Evolutionary conservation across 208 protist genomes (phyloP).

Genomic region (Leishmania gerbilli): DNA sequence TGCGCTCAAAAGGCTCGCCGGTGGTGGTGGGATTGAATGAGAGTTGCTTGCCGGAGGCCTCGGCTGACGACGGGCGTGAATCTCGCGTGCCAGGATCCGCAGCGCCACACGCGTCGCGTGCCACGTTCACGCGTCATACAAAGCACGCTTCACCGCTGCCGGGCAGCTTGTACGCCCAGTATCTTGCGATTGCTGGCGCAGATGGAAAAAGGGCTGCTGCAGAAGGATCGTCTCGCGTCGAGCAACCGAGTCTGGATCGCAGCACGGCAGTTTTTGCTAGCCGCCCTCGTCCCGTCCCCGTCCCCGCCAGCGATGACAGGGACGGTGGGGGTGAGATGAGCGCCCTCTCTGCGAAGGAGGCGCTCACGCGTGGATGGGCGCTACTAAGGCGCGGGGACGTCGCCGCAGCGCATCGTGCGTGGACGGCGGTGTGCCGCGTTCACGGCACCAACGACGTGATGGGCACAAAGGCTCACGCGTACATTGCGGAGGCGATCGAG

Average conservation of each 20-base stretch:
- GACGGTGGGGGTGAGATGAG: slow-evolving; percentile 10
- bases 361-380: slow-evolving; percentile 61
- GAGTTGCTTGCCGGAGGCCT: slow-evolving; percentile 16
- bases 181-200: slow-evolving; percentile 28
- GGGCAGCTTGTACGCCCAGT: slow-evolving; percentile 40
- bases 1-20: neutral
- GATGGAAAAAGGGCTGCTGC: neutral
- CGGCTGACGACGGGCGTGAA: neutral
- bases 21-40: slow-evolving; percentile 38
- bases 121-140: neutral
- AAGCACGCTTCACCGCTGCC: neutral
- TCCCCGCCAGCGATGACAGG: neutral
- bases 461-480: slow-evolving; percentile 65
- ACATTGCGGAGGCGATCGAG: slow-evolving; percentile 71
- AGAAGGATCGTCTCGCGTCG: neutral
- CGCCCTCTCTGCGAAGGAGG: slow-evolving; percentile 28
- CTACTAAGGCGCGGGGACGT: slow-evolving; percentile 57
- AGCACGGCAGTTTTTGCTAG: neutral
- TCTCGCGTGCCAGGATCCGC: neutral
- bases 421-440: slow-evolving; percentile 39
- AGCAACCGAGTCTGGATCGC: neutral
- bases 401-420: slow-evolving; percentile 49
- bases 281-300: neutral
- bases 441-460: slow-evolving; percentile 42
- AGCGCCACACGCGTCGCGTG: neutral